A percentile compares a stretch with the other conserved stretches of the same genome.
Conservation (phyloP, 306 rosid genomes). For the Rubus parviflorus region DNA sequence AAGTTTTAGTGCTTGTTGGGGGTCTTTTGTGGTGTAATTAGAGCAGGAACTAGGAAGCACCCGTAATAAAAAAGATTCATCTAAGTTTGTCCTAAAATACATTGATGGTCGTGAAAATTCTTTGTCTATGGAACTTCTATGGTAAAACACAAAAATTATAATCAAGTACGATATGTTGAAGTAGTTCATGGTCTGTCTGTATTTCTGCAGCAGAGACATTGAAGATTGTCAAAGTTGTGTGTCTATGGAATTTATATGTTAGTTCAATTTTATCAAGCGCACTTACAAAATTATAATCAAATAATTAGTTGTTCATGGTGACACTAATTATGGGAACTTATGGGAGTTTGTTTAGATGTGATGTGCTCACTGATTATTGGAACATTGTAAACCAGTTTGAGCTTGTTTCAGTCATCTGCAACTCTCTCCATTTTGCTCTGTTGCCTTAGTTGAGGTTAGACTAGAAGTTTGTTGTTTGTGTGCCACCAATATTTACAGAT, state of each 20-base stretch:
- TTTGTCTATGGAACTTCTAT: neutral
- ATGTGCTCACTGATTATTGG: neutral
- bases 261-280: neutral
- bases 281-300: neutral
- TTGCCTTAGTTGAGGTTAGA: constrained; percentile 1
- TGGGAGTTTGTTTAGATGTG: neutral
- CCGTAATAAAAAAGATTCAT: neutral
- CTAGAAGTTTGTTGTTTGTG: constrained; percentile 1
- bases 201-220: neutral
- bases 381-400: neutral
- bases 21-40: neutral
- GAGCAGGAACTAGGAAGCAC: neutral
- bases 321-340: neutral
- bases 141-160: neutral
- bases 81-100: neutral
- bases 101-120: neutral
- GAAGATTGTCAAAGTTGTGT: neutral
- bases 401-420: neutral
- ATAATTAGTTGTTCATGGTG: neutral
- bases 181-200: neutral
- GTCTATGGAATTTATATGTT: neutral
- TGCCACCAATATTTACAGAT: neutral
- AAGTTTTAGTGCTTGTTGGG: neutral
- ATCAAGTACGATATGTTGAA: neutral
- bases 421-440: neutral